Conservation (phyloP, 768 basidiomycete species). For the Calocera cornea region DNA sequence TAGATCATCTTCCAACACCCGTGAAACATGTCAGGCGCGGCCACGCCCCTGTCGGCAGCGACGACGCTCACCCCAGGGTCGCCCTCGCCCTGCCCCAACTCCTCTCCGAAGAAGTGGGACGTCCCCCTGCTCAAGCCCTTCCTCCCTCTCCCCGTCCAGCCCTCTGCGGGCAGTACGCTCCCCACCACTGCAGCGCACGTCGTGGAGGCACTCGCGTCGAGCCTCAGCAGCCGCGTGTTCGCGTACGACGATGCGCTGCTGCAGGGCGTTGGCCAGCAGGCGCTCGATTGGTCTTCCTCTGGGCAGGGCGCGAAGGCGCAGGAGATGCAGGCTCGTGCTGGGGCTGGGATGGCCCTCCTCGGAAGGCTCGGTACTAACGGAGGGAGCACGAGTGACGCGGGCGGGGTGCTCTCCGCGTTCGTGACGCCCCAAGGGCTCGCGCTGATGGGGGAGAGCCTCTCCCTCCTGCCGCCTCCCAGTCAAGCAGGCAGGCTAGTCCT, state of each 20-base stretch:
- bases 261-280: conserved; percentile 62
- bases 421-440: conserved; percentile 75
- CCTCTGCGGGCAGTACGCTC: background rate
- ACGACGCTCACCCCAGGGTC: background rate
- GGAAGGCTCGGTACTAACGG: conserved; percentile 40
- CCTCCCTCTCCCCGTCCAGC: background rate
- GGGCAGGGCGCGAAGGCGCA: conserved; percentile 37
- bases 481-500: conserved; percentile 57
- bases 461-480: conserved; percentile 51
- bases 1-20: background rate
- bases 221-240: conserved; percentile 54
- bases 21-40: background rate
- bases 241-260: conserved; percentile 75
- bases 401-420: conserved; percentile 58
- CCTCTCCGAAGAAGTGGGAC: background rate
- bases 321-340: conserved; percentile 65
- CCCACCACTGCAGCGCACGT: background rate
- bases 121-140: background rate
- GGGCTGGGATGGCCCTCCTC: conserved; percentile 67
- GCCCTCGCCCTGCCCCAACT: background rate
- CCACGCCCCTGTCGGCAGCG: background rate
- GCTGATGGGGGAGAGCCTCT: conserved; percentile 66
- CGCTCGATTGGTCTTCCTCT: conserved; percentile 48
- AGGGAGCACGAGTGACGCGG: conserved; percentile 58
- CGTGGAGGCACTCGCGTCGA: conserved; percentile 53